Evolutionary conservation across 192 early-diverging fungal genomes (phyloP), one percentile per base, ranked within the genome.

Genomic region (Entomortierella parvispora): DNA sequence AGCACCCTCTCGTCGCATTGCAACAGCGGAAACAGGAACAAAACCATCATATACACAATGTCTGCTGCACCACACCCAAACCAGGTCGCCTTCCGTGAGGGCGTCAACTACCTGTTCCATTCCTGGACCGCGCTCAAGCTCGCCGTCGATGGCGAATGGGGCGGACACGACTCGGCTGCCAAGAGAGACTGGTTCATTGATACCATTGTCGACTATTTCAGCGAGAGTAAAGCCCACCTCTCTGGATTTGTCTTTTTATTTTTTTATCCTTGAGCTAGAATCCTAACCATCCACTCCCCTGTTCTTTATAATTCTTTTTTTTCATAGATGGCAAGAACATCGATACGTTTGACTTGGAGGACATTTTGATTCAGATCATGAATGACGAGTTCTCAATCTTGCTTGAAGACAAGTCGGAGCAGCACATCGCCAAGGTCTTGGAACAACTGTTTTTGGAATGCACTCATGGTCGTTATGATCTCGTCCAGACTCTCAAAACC

Each of bases 111-210:
- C 65, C 50, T 92, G 37, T 81, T 92, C 34, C 68, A 84, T 47
- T 83, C 80, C 20, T 93, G 91, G 91, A 90, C 90, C 17, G 91
- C 91, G 20, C 78, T 93, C 31, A 88, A 86, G 62, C 64, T 93
- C 20, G 91, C 91, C 2, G 89, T 93, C 2, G 83, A 91, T 34
- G 83, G 88, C 57, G 83, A 84, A 45, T 93, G 91, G 91, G 91
- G 91, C 50, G 91, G 90, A 43, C 75, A 69, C 7, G 84, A 87
- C 28, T 86, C 88, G 8, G 66, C 42, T n/a, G 88, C 86, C n/a
- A 93, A 93, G 77, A 82, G 89, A 45, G 89, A 87, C 20, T 84
- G 86, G 83, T 81, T 93, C 71, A 81, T 91, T 8, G 86, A 88
- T 58, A 80, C 85, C 37, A 80, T 93, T 29, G 82, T 88, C 15